A percentile compares a stretch with the other conserved stretches of the same genome.
Conservation (phyloP, 768 basidiomycete genomes). For the Lactarius sanguifluus region DNA sequence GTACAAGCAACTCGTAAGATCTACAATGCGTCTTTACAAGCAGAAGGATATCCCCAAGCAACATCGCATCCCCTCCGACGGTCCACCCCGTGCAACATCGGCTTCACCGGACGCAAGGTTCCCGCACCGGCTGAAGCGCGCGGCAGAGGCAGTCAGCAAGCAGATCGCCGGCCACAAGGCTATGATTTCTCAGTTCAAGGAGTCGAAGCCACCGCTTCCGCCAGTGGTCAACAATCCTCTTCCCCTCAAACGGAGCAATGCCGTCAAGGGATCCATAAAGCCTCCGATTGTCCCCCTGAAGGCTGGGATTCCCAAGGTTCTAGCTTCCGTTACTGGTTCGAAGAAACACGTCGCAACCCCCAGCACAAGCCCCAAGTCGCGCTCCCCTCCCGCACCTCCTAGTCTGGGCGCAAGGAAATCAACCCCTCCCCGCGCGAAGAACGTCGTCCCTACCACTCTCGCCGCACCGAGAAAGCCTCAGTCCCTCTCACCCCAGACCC, state of each 20-base stretch:
- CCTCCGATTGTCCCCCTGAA: background rate
- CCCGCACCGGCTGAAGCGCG: conserved; percentile 12
- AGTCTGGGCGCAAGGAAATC: conserved; percentile 6
- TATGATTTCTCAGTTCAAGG: conserved; percentile 23
- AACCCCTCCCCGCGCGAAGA: background rate
- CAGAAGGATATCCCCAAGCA: conserved; percentile 10
- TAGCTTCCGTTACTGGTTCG: background rate
- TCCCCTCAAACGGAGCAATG: conserved; percentile 5
- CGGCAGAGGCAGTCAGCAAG: conserved; percentile 20
- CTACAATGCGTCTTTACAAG: conserved; percentile 25
- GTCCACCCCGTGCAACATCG: background rate
- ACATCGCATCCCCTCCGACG: background rate
- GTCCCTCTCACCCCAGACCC: background rate
- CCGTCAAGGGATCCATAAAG: conserved; percentile 1
- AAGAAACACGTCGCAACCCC: background rate
- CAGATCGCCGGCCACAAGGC: conserved; percentile 20
- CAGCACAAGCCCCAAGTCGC: background rate
- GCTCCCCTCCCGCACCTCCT: conserved; percentile 6
- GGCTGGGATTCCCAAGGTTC: background rate
- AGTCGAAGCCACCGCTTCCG: conserved; percentile 12
- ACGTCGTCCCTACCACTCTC: background rate
- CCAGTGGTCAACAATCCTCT: conserved; percentile 3
- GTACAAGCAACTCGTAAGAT: conserved; percentile 24
- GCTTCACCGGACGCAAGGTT: conserved; percentile 2
- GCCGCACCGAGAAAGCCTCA: background rate